These are phyloP conservation scores for Fusarium hainanense DNA, from an alignment of 2,329 filamentous ascomycete genomes.

Conservation along the genomic window DNA sequence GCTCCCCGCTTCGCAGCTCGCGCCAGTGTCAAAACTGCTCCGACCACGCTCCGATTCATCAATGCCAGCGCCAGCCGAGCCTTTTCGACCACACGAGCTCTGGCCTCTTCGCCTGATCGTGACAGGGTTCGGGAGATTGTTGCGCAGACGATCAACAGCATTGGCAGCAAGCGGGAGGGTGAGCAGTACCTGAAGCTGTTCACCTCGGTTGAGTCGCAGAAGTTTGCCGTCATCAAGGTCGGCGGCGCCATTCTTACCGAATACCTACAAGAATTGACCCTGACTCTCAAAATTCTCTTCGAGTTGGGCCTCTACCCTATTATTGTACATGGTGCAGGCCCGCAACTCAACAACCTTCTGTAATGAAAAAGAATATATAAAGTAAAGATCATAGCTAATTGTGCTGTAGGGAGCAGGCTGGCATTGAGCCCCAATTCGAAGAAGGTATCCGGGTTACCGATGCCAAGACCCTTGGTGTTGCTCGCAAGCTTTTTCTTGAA, in stretches of 20 bases:
- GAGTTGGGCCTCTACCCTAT: conserved; percentile 95
- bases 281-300: conserved; percentile 89
- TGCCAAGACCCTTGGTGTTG: conserved; percentile 91
- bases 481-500: conserved; percentile 91
- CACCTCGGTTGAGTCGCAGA: conserved; percentile 93
- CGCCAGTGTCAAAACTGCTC: conserved; percentile 36
- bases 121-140: conserved; percentile 53
- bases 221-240: conserved; percentile 98
- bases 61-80: conserved; percentile 41
- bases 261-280: conserved; percentile 90
- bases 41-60: conserved; percentile 42
- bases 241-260: conserved; percentile 96
- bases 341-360: neutral
- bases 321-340: conserved; percentile 91
- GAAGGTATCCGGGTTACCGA: conserved; percentile 97
- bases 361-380: too few species aligned
- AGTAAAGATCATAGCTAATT: too few species aligned
- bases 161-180: conserved; percentile 94
- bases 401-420: conserved; percentile 61
- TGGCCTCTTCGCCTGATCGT: conserved; percentile 35
- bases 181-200: conserved; percentile 99
- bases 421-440: conserved; percentile 94
- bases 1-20: conserved; percentile 46
- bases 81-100: conserved; percentile 41
- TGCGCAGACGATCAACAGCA: conserved; percentile 81